Evolutionary conservation across 148 eudicot genomes (phyloP), one percentile per base, ranked within the genome.

Genomic region (Diospyros kaki): DNA sequence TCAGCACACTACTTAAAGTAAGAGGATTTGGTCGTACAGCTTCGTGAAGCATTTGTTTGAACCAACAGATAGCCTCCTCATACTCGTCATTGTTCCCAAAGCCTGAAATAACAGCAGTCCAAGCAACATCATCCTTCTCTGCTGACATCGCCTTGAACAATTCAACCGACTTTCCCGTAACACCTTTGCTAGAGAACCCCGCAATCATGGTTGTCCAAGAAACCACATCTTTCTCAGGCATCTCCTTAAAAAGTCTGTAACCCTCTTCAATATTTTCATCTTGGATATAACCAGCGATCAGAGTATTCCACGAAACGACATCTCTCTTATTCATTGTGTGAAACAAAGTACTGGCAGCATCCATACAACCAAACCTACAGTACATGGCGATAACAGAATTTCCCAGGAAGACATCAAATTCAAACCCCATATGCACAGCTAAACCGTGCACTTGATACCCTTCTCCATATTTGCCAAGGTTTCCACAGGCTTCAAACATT

Each of bases 91-190:
- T 87, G 68, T 76, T 83, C 39, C 75, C 85, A 75, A 88, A 80
- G 4, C 87, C 90, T 9, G 90, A 86, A 72, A 90, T 86, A 12
- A 90, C 77, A 83, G 90, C 86, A n/a, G 93, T 89, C 90, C 90
- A 89, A 71, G 87, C 82, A 74, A 85, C 61, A 73, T 78, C 93
- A 79, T 89, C 93, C 53, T 81, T 83, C 63, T 66, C 75, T 0
- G 89, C 86, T 28, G 28, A 28, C 89, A 87, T 89, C 59, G 66
- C 39, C 7, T 77, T 76, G 58, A 89, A 89, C 78, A 85, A 75
- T 52, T 79, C 75, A 17, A 83, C 43, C 55, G 81, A 78, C 61
- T 86, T 84, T 53, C 45, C 82, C 10, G 81, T 77, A 68, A 77
- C 72, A 15, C 89, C 90, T 71, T 54, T 77, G 76, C 63, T 82